Evolutionary conservation across 2,329 filamentous ascomycete species (phyloP).

Genomic region (Pseudocercospora fijiensis): DNA sequence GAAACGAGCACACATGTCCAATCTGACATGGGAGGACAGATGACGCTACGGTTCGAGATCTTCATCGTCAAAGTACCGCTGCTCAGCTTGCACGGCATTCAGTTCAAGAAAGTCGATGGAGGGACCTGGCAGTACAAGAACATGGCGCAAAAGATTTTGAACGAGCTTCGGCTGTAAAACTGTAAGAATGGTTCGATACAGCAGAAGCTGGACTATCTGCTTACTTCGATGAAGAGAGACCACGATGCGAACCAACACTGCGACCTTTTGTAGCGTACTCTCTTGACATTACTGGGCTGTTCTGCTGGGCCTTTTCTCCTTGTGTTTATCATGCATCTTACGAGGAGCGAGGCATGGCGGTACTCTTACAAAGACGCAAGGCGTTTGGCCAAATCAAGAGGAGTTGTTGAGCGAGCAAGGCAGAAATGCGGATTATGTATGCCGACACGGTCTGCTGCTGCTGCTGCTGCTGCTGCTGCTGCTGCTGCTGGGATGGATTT

Average conservation of each 20-base stretch:
- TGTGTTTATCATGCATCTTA: not conserved
- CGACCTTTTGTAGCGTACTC: not conserved
- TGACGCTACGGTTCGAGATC: constrained; percentile 89
- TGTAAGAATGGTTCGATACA: constrained; percentile 50
- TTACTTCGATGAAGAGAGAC: not conserved
- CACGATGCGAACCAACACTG: not conserved
- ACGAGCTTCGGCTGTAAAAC: constrained; percentile 72
- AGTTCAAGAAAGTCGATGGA: constrained; percentile 94
- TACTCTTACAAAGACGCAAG: not conserved
- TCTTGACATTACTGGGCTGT: not conserved
- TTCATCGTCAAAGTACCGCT: constrained; percentile 96
- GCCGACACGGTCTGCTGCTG: not conserved
- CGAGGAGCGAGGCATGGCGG: not conserved
- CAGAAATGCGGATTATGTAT: not conserved
- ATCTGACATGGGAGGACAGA: constrained; percentile 79
- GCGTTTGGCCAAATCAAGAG: not conserved
- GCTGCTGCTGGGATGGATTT: not conserved
- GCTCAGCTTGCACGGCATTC: constrained; percentile 87
- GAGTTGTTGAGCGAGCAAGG: not conserved
- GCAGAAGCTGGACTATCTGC: constrained; percentile 6
- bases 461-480: not conserved
- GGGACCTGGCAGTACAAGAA: constrained; percentile 99
- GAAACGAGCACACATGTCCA: constrained; percentile 92
- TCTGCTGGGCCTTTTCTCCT: not conserved
- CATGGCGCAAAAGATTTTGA: constrained; percentile 93